Conservation (phyloP, 129 eudicot species). For the Tanacetum coccineum region DNA sequence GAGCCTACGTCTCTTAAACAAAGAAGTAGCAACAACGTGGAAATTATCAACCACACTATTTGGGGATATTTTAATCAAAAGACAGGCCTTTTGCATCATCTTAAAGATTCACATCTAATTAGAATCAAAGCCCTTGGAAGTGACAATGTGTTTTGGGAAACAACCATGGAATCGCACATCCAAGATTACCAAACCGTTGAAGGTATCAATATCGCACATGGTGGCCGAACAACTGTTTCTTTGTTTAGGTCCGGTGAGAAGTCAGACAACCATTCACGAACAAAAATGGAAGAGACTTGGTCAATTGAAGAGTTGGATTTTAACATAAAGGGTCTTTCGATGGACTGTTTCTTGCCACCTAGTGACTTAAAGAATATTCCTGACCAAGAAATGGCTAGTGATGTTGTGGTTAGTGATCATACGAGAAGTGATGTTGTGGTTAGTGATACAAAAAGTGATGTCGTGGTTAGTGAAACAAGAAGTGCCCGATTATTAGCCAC, state of each 20-base stretch:
- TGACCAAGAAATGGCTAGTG: conserved; percentile 36
- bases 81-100: conserved; percentile 61
- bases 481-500: conserved; percentile 18
- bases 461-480: neutral
- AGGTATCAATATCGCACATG: conserved; percentile 75
- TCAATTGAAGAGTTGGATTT: conserved; percentile 81
- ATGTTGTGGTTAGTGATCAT: conserved; percentile 14
- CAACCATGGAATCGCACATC: conserved; percentile 80
- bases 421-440: conserved; percentile 17
- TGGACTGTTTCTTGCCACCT: conserved; percentile 80
- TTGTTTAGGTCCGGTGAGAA: conserved; percentile 64
- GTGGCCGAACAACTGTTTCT: conserved; percentile 56
- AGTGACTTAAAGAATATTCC: conserved; percentile 45
- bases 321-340: conserved; percentile 70
- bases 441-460: neutral
- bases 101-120: conserved; percentile 71
- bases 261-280: conserved; percentile 49
- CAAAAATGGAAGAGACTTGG: conserved; percentile 90
- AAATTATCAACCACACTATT: conserved; percentile 69
- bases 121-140: conserved; percentile 52
- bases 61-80: conserved; percentile 89
- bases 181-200: conserved; percentile 71
- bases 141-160: conserved; percentile 74
- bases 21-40: conserved; percentile 76
- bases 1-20: conserved; percentile 52